These are phyloP conservation scores for Gastrodia elata DNA, from an alignment of 106 monocot species.

Conservation along the genomic window DNA sequence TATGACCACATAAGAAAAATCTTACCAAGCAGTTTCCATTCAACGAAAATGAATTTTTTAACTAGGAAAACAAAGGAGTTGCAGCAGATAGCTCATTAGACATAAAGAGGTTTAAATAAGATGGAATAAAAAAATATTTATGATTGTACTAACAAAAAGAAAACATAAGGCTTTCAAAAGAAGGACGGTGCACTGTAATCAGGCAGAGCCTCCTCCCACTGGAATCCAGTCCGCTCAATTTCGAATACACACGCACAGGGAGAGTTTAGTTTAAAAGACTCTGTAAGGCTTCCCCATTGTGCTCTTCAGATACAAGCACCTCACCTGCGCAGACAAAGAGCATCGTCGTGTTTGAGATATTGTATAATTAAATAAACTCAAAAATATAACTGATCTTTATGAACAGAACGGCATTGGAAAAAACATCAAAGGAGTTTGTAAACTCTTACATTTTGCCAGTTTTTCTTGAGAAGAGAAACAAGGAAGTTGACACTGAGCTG, in stretches of 20 bases:
- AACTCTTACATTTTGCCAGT: constrained; percentile 71
- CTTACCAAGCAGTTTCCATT: too few species aligned
- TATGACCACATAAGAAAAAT: too few species aligned
- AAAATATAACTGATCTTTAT: not conserved
- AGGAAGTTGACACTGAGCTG: constrained; percentile 79
- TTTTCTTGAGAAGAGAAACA: constrained; percentile 79
- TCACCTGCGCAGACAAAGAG: constrained; percentile 21
- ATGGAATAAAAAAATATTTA: too few species aligned
- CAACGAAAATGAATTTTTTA: too few species aligned
- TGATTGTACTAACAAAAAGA: too few species aligned
- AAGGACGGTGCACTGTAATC: too few species aligned
- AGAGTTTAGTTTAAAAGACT: constrained; percentile 25
- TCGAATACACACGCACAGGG: not conserved
- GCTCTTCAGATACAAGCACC: constrained; percentile 64
- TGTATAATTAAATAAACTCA: not conserved
- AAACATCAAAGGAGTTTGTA: not conserved
- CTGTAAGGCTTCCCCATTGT: constrained; percentile 58
- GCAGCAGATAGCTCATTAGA: too few species aligned
- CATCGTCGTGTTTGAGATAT: not conserved
- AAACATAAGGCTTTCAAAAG: too few species aligned
- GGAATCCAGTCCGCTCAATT: constrained; percentile 1
- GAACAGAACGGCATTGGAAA: not conserved
- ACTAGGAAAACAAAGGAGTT: too few species aligned
- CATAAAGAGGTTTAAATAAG: too few species aligned
- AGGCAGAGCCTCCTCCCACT: too few species aligned